Base-by-base conservation (phyloP, 352 stramenopile species). In the Albugo laibachii region DNA sequence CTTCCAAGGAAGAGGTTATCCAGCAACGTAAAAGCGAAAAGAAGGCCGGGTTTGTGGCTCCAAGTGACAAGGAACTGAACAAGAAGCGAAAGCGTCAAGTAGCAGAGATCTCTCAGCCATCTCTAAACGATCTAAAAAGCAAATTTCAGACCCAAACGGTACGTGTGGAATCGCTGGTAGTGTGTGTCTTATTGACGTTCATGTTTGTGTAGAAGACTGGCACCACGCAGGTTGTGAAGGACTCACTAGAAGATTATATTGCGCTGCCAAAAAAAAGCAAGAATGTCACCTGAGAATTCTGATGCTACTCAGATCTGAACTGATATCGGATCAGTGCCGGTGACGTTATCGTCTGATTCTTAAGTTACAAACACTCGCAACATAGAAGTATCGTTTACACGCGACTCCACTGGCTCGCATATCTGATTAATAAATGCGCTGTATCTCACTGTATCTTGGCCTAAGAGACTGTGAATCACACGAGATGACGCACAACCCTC, bases 121-220 rank as follows among this genome's bases (percentile, higher is more conserved):
- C 73, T 5, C 61, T 89, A 20, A 57, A 82, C 34, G 62, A 64
- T 1, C 68, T 89, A 48, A 89, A 89, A 61, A 68, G 68, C 55
- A 89, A 89, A 47, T 85, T 89, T 54, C 62, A 86, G 12, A 80
- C 39, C 49, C 69, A 85, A 38, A 78, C 74, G 67, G 69, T 84
- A 34, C 15, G 66, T 51, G 21, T 48, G 11, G 24, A 31, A 31
- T 8, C 24, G 24, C 24, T 31, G 24, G 8, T 31, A 31, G 3
- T 10, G 24, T 8, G 24, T 3, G 8, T 8, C 24, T 31, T 31
- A 31, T 31, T 10, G 8, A 31, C 3, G 24, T 31, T 3, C 3
- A 31, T 31, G 3, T 31, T 3, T 8, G 8, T 31, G 24, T 31
- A 31, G 24, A 31, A 3, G 3, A 31, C 24, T 3, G 8, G 24